These are phyloP conservation scores for Pachysandra terminalis DNA, from an alignment of 164 flowering plant species.

Conservation along the genomic window DNA sequence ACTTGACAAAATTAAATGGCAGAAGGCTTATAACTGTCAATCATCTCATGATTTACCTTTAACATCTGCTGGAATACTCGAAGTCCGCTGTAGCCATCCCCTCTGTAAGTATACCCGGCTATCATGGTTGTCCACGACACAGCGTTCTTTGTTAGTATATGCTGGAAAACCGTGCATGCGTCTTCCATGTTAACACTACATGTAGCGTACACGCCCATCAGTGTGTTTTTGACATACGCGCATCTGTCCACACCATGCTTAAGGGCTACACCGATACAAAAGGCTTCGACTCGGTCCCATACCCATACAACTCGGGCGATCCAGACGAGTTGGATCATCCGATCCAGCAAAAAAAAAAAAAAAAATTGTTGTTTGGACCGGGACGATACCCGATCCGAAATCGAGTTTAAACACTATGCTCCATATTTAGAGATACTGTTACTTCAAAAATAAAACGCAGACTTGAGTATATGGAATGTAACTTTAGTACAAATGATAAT, in stretches of 20 bases:
- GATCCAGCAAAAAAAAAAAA: no score
- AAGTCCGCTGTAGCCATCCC: conserved; percentile 53
- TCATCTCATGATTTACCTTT: conserved; percentile 29
- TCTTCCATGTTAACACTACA: conserved; percentile 57
- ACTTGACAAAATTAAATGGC: no score
- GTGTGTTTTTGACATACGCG: conserved; percentile 67
- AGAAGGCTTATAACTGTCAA: no score
- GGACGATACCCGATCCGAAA: no score
- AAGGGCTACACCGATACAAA: conserved; percentile 60
- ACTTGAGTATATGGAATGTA: no score
- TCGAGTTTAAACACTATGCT: no score
- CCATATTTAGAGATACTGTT: conserved; percentile 66
- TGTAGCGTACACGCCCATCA: conserved; percentile 73
- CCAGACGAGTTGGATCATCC: no score
- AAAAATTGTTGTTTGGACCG: no score
- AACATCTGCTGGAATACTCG: conserved; percentile 57
- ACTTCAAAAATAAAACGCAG: conserved; percentile 59
- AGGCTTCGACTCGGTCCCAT: conserved; percentile 45
- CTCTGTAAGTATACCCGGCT: conserved; percentile 63
- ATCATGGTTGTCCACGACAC: conserved; percentile 87
- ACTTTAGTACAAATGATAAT: no score
- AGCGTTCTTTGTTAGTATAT: conserved; percentile 41
- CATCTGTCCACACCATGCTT: conserved; percentile 55
- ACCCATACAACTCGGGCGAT: conserved; percentile 65
- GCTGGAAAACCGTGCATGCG: conserved; percentile 52